Evolutionary conservation across 2,329 filamentous ascomycete species (phyloP).

Genomic region (Fusarium scirpi): DNA sequence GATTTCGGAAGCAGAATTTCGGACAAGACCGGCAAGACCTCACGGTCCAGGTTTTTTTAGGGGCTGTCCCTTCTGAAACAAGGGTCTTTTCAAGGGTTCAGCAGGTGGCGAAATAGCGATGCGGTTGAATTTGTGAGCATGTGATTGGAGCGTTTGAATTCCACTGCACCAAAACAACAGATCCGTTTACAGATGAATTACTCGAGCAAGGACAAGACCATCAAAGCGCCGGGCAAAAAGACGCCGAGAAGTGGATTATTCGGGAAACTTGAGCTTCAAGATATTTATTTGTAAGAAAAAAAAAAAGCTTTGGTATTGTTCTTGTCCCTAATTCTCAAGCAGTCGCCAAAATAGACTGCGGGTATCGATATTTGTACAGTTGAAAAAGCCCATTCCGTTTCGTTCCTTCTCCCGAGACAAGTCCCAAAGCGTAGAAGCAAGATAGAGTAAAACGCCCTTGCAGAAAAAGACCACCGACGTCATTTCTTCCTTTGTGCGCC

Average conservation of each 20-base stretch:
- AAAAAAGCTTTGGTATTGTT: slow-evolving; percentile 17
- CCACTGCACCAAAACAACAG: background rate
- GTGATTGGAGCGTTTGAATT: slow-evolving; percentile 30
- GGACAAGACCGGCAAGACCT: slow-evolving; percentile 30
- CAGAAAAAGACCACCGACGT: slow-evolving; percentile 6
- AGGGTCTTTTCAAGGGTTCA: slow-evolving; percentile 24
- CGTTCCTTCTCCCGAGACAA: slow-evolving; percentile 21
- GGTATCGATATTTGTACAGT: slow-evolving; percentile 41
- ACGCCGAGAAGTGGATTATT: slow-evolving; percentile 18
- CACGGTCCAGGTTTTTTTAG: background rate
- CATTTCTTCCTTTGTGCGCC: slow-evolving; percentile 29
- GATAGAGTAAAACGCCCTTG: slow-evolving; percentile 10
- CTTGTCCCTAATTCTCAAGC: slow-evolving; percentile 20
- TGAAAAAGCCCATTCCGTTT: slow-evolving; percentile 10
- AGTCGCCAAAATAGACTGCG: slow-evolving; percentile 25
- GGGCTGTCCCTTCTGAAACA: slow-evolving; percentile 9
- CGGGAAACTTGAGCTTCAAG: background rate
- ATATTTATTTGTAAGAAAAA: background rate
- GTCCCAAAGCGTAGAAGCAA: slow-evolving; percentile 20
- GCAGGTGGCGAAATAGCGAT: background rate
- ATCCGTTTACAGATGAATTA: background rate
- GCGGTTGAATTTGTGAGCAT: background rate
- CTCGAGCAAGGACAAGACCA: background rate
- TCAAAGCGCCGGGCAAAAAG: slow-evolving; percentile 6
- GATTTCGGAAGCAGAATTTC: no score